Percentiles rank a stretch among this genome's conserved stretches.
These are phyloP conservation scores for Cadophora sp. DNA, from an alignment of 2,329 filamentous ascomycete species.

Conservation along the genomic window DNA sequence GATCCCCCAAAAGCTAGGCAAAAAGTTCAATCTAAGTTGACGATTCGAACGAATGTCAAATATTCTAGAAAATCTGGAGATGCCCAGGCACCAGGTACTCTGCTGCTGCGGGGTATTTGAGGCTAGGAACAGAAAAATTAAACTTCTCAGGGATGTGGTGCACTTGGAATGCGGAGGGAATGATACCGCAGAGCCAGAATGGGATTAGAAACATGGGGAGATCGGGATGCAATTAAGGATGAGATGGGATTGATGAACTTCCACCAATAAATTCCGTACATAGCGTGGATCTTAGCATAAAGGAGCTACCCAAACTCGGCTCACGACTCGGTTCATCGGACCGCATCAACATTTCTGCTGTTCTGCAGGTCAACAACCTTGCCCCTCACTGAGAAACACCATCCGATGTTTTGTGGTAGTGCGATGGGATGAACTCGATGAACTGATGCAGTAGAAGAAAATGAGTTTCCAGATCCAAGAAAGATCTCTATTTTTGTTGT, in stretches of 20 bases:
- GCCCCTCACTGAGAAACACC: background rate
- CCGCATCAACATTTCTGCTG: slow-evolving; percentile 20
- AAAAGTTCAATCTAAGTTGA: background rate
- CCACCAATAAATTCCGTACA: slow-evolving; percentile 12
- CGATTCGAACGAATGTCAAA: background rate
- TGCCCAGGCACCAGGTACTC: slow-evolving; percentile 12
- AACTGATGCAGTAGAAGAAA: background rate
- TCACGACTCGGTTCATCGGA: slow-evolving; percentile 16
- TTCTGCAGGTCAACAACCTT: background rate
- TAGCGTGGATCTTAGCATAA: slow-evolving; percentile 17
- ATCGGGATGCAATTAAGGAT: background rate
- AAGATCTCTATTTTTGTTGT: background rate
- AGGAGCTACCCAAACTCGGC: slow-evolving; percentile 10
- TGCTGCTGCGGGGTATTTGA: slow-evolving; percentile 1
- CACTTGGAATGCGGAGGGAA: background rate
- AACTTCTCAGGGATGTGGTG: background rate
- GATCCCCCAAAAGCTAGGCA: background rate
- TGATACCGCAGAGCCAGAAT: background rate
- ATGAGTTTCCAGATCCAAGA: background rate
- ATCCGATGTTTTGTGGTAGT: background rate
- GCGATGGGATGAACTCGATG: background rate
- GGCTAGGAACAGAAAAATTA: slow-evolving; percentile 5
- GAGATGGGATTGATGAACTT: slow-evolving; percentile 6
- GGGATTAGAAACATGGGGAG: background rate
- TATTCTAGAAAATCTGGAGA: slow-evolving; percentile 1